These are phyloP conservation scores for Colletotrichum truncatum DNA, from an alignment of 2,329 filamentous ascomycete genomes.

Conservation along the genomic window DNA sequence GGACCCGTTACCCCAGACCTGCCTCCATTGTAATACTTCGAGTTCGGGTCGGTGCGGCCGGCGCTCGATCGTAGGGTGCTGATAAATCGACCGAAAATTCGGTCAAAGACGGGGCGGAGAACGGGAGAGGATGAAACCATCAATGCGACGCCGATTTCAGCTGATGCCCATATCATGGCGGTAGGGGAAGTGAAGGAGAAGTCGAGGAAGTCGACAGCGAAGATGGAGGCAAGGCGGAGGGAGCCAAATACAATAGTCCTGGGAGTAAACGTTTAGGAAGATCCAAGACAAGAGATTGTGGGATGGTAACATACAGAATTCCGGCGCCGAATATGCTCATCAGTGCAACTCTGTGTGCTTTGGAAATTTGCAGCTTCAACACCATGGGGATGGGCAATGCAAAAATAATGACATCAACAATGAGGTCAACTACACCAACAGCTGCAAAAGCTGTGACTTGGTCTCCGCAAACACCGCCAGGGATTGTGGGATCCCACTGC, in stretches of 20 bases:
- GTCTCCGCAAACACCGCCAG: constrained; percentile 43
- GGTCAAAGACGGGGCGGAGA: constrained; percentile 36
- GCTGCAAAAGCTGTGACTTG: constrained; percentile 38
- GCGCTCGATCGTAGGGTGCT: constrained; percentile 15
- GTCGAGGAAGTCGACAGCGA: constrained; percentile 34
- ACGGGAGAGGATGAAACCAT: constrained; percentile 36
- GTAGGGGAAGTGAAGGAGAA: constrained; percentile 35
- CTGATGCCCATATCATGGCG: constrained; percentile 36
- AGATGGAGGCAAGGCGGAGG: constrained; percentile 34
- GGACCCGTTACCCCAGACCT: neutral
- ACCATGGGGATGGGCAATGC: constrained; percentile 72
- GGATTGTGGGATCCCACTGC: constrained; percentile 30
- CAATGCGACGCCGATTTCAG: constrained; percentile 36
- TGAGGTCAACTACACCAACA: constrained; percentile 51
- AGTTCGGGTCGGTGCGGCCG: neutral
- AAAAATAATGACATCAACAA: constrained; percentile 72
- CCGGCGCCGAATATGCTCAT: constrained; percentile 41
- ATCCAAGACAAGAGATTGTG: too few species aligned
- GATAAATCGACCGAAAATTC: constrained; percentile 32
- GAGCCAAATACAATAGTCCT: constrained; percentile 41
- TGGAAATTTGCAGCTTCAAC: constrained; percentile 60
- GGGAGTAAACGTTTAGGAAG: neutral
- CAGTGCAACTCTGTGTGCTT: constrained; percentile 40
- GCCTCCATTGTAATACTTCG: neutral
- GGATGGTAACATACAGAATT: constrained; percentile 37